These are phyloP conservation scores for Lasiodiplodia sp. DNA, from an alignment of 2,329 filamentous ascomycete genomes.

Conservation along the genomic window DNA sequence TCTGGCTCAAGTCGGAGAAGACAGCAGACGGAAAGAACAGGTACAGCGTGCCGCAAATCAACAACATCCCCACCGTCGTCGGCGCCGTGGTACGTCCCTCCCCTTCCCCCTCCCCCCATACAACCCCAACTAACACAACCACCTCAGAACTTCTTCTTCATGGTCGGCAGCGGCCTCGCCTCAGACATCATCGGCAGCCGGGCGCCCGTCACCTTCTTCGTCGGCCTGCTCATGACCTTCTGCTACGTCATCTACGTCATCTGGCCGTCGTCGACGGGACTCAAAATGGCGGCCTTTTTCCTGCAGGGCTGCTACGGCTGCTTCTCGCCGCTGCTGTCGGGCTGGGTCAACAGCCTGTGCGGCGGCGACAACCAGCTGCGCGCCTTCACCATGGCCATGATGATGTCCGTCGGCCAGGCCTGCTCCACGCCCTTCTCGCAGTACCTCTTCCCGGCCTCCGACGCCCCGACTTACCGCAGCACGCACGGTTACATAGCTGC, in stretches of 20 bases:
- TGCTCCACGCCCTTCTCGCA: constrained; percentile 32
- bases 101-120: no score
- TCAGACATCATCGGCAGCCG: constrained; percentile 46
- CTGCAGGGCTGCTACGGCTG: constrained; percentile 52
- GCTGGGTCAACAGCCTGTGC: constrained; percentile 52
- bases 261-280: constrained; percentile 48
- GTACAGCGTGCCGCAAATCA: constrained; percentile 52
- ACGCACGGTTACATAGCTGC: constrained; percentile 29
- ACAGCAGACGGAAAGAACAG: constrained; percentile 22
- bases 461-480: constrained; percentile 29
- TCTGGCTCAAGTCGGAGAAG: constrained; percentile 50
- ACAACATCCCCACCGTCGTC: constrained; percentile 56
- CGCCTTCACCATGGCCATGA: constrained; percentile 47
- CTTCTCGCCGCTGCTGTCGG: constrained; percentile 52
- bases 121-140: background rate
- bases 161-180: constrained; percentile 41
- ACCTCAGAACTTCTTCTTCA: constrained; percentile 50
- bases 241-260: constrained; percentile 48
- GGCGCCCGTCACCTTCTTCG: constrained; percentile 48
- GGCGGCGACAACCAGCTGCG: constrained; percentile 55
- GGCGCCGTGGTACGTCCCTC: constrained; percentile 40
- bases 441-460: constrained; percentile 31
- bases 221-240: constrained; percentile 47
- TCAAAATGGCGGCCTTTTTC: constrained; percentile 52
- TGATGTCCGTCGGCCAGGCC: constrained; percentile 30